Evolutionary conservation across 495 filamentous ascomycete genomes (phyloP), one percentile per base, ranked within the genome.

Genomic region (Penicillium coffeae): DNA sequence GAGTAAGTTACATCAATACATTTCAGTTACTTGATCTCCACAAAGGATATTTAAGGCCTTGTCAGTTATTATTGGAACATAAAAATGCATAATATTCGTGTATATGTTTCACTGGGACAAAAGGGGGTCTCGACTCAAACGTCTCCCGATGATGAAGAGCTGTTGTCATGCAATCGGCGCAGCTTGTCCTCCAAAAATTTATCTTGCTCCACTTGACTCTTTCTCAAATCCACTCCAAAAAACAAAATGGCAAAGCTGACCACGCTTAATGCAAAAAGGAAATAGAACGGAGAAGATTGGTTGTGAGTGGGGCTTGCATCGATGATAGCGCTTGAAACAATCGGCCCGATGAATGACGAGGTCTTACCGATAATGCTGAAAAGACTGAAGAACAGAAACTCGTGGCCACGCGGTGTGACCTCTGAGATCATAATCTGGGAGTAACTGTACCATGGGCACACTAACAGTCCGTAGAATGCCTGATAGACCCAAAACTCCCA

Each of bases 401-500:
- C 82, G 47, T 82, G 76, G 34, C 82, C 82, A 8, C 80, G 69
- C 0, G 82, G 82, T 0, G 80, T 83, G 25, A 86, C 80, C 52
- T 84, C 82, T 0, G 76, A 79, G 51, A 86, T 85, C 79, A 86
- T 81, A 61, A 80, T 84, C 56, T 84, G 80, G 3, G 72, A 77
- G 62, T 85, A 86, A 32, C 79, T 80, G 65, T 84, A 85, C 82
- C 82, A 85, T 2, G 83, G 81, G 52, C 82, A 85, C 16, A 86
- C 75, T 52, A 83, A 77, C 16, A 85, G 69, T 6, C 82, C 82
- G 58, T 84, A 84, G 61, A 78, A 82, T 21, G 67, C 72, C 67
- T 84, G 81, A 56, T 84, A 84, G 34, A 80, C 62, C 77, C 78
- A 83, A 40, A 83, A 69, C 63, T 85, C 82, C 79, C 78, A 85